Evolutionary conservation across 2,329 filamentous ascomycete genomes (phyloP).

Genomic region (Pseudogymnoascus sp.): DNA sequence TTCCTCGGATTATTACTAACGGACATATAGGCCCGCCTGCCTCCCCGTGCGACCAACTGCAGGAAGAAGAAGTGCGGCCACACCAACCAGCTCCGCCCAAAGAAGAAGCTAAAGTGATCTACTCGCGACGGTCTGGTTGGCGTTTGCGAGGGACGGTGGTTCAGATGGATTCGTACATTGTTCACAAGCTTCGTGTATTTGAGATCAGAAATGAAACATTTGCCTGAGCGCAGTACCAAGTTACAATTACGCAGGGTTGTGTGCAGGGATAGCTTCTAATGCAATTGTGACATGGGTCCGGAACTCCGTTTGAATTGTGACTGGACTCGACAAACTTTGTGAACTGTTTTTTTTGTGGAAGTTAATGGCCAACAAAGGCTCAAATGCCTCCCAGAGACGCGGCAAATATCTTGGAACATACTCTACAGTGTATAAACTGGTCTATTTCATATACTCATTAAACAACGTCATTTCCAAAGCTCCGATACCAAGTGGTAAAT

Average conservation of each 20-base stretch:
- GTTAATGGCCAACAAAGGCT: neutral
- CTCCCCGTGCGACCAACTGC: constrained; percentile 99
- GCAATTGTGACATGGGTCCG: neutral
- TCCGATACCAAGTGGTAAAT: constrained; percentile 12
- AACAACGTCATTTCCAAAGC: neutral
- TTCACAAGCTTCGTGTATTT: constrained; percentile 9
- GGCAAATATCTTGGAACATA: neutral
- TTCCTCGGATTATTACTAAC: constrained; percentile 20
- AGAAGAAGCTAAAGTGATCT: constrained; percentile 99
- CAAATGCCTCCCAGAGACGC: neutral
- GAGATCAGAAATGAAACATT: constrained; percentile 11
- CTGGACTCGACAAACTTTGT: neutral
- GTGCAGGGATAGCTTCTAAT: constrained; percentile 1
- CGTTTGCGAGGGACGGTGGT: constrained; percentile 10
- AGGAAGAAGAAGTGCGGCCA: constrained; percentile 99
- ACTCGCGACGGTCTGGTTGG: constrained; percentile 29
- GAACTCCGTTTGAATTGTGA: neutral
- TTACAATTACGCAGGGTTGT: neutral
- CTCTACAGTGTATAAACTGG: neutral
- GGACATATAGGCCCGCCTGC: constrained; percentile 62
- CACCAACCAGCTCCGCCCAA: constrained; percentile 99
- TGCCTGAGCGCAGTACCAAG: constrained; percentile 8
- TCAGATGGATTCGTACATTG: constrained; percentile 7
- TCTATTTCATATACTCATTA: neutral
- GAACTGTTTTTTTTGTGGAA: neutral